Base-by-base conservation (phyloP, 2,329 filamentous ascomycete genomes). In the Botrytis squamosa region DNA sequence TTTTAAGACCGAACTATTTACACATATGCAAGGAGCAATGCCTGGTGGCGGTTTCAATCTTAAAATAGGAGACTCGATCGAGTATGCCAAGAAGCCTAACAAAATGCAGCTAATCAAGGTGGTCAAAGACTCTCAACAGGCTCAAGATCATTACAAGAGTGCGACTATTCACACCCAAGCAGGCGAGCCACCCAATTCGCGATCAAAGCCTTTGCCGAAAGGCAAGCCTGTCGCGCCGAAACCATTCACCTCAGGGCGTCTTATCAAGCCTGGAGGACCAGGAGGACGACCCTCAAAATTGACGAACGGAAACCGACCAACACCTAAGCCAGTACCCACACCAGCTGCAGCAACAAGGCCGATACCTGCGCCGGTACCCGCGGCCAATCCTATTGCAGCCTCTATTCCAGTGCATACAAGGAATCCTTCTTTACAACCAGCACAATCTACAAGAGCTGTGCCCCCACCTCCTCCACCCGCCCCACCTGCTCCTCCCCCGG, bases 41-140 rank as follows among this genome's bases (percentile, higher is more conserved):
- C 91, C 92, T 64, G 80, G 76, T 4, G 93, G 92, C 14, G 91
- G 93, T 16, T 88, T 97, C 81, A 94, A 91, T 81, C 84, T 99
- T 66, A 94, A 93, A 83, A 92, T 98, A 75, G 89, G 86, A n/a
- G 91, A 96, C 42, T 88, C 87, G 74, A 95, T 99, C 78, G 93
- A 97, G 81, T 99, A 97, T 83, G 95, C 95, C 81, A 99, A 98
- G 88, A 99, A 99, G 84, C 96, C 96, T 1, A 93, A 93, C 72
- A 99, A 99, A 85, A 88, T 93, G 82, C 92, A 95, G 71, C 84
- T 90, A 9, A 92, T 99, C 80, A 98, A 98, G 85, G 93, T 93
- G 14, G 81, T 97, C 75, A 97, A 97, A 84, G 96, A 99, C 81
- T 91, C 95, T 0, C 88, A 90, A 70, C 88, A 92, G 70, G 84